Conservation (phyloP, 129 eudicot species). For the Solidago caesia region DNA sequence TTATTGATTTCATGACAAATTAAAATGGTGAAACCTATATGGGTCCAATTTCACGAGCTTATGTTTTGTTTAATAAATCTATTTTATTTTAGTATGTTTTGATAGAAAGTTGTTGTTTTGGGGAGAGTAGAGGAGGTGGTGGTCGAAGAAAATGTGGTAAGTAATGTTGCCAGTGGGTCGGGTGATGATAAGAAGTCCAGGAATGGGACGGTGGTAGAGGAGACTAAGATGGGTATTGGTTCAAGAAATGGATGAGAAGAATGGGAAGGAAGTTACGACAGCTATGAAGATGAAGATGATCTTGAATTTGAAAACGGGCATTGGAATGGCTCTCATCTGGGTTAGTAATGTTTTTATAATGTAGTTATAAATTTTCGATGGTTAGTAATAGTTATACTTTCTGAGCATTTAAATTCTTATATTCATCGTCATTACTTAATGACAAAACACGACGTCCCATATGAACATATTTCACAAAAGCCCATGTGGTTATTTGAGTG, state of each 20-base stretch:
- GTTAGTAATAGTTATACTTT: slow-evolving; percentile 2
- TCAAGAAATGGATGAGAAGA: slow-evolving; percentile 21
- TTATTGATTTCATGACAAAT: too few species aligned
- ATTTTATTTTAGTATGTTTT: too few species aligned
- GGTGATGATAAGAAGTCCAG: slow-evolving; percentile 14
- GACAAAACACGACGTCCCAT: not conserved
- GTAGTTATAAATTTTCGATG: not conserved
- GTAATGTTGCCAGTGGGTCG: not conserved
- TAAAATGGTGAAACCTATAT: too few species aligned
- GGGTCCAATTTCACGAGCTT: too few species aligned
- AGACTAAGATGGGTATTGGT: not conserved
- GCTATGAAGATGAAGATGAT: slow-evolving; percentile 70
- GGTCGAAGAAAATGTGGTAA: slow-evolving; percentile 22
- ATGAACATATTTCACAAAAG: not conserved
- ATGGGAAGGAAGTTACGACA: slow-evolving; percentile 23
- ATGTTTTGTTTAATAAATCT: too few species aligned
- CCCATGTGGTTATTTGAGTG: not conserved
- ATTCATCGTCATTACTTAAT: not conserved
- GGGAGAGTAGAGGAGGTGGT: slow-evolving; percentile 21
- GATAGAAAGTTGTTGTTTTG: slow-evolving; percentile 19
- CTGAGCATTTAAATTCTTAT: not conserved
- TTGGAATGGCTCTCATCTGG: slow-evolving; percentile 65
- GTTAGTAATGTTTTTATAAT: slow-evolving; percentile 31
- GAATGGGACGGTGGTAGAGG: not conserved
- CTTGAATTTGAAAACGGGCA: slow-evolving; percentile 64